Base-by-base conservation (phyloP, 768 basidiomycete genomes). In the Hortiboletus campestris region DNA sequence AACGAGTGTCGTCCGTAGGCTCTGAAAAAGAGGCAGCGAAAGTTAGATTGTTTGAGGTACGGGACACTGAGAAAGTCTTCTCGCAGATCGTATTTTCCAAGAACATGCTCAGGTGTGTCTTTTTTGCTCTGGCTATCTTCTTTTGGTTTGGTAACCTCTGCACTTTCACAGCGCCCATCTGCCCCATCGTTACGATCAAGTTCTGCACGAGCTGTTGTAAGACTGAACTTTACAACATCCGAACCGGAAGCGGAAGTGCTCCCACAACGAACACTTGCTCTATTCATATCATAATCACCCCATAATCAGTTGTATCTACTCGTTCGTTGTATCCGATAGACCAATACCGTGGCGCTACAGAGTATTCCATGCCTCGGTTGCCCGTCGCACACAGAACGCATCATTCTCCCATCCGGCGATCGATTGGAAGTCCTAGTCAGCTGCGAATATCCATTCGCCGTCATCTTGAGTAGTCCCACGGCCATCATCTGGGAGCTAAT, bases 171-270 rank as follows among this genome's bases (percentile, higher is more conserved):
- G 85, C 63, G 83, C 89, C 11, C 89, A 91, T 67, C 73, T 91
- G 73, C 89, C 91, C 20, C 85, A 93, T 64, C 85, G 86, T 60
- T 93, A 93, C 62, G 91, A 92, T 65, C 78, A 78, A 55, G 84
- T 84, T 32, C 67, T 92, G 45, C 86, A 89, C 58, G 87, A 90
- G 65, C 70, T 90, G 38, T 68, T 87, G 35, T 87, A 45, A 50
- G 65, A 75, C 40, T n/a, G 19, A 35, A 46, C 28, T 35, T 44
- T 55, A 43, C 49, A 49, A 36, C 13, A 35, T 46, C 34, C 35
- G 39, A 46, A 50, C 47, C 6, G 29, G 48, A 48, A 34, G 45
- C 28, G 32, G 32, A 49, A 48, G 50, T 39, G n/a, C 19, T 49
- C 53, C 55, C 19, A 38, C 50, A 42, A 35, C 17, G 16, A 25